Base-by-base conservation (phyloP, 148 eudicot genomes). In the Pouteria glomerata region DNA sequence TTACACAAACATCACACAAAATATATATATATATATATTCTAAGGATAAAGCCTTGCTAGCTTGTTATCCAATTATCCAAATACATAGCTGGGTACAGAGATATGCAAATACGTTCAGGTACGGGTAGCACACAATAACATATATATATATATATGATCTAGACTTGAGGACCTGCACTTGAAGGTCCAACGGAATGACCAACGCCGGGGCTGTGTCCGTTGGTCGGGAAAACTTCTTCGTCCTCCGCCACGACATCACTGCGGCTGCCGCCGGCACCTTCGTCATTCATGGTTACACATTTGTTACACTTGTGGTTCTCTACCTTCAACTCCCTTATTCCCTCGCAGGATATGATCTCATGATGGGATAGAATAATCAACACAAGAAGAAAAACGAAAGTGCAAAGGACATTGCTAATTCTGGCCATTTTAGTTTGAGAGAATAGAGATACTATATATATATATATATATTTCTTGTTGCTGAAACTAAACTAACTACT, bases 181-280 rank as follows among this genome's bases (percentile, higher is more conserved):
- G 50, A 2, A 2, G 51, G 63, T 24, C 62, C 72, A 55, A 55
- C 16, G 39, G 48, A 55, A 27, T 69, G 72, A 55, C 72, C 72
- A 39, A 55, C 72, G 7, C 72, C 62, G 16, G 72, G 72, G 37
- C 72, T 69, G 21, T 53, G 62, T 24, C 62, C 60, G 4, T n/a
- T 19, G 34, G 72, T 1, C 14, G 15, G 42, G 15, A n/a, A 5
- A 53, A 8, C 41, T 51, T 33, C 72, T 53, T 19, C 30, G 14
- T 0, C 18, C 0, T 6, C 24, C 26, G 12, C 11, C 14, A 68
- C 21, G 1, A 35, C 8, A 68, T 0, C 51, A 56, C 14, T 50
- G 24, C 11, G 21, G 23, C 24, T 1, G 15, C 23, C 19, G 10
- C 68, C 27, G 33, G 27, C 56, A 67, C 29, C 48, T 2, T 29